Base-by-base conservation (phyloP, 441 rosid species). In the Macaranga tanarius region DNA sequence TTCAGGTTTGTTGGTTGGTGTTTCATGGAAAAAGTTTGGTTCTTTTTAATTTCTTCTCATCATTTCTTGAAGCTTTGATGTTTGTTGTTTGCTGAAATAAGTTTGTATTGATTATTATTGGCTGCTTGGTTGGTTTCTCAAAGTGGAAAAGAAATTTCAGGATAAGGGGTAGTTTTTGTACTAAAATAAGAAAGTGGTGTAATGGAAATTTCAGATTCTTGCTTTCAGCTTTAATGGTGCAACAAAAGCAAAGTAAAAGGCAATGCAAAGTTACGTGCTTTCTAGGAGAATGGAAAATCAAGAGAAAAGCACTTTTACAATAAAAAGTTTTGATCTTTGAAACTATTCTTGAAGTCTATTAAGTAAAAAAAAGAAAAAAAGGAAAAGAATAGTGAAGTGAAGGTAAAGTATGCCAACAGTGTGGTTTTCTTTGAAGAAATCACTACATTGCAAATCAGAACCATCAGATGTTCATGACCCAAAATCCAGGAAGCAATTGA, bases 391-490 rank as follows among this genome's bases (percentile, higher is more conserved):
- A 42, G 47, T 10, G 52, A 58, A 28, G 17, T 4, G 20, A 26
- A 40, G 12, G n/a, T 25, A 23, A 73, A 81, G 77, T 28, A 90
- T 89, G 92, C 96, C 98, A 72, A 94, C 93, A 59, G 97, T 90
- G 72, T 94, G 97, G 97, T 90, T 92, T 71, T 88, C 99, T 44
- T 79, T 94, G 79, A 94, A 90, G 90, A 92, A 75, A 75, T 92
- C 99, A 74, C 79, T 94, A 26, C 97, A 92, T 79, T 94, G 97
- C 76, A 94, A 90, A 84, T 89, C 99, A 66, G 94, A 87, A 78
- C 91, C 92, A 70, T 85, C 93, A 2, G 99, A 90, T 40, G 97
- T 94, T 70, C 87, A 90, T 81, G 87, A 88, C 87, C 99, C 99
- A 28, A 87, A 82, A 82, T 63, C 96, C 19, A 86, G 80, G 25